These are phyloP conservation scores for Lactarius pseudohatsudake DNA, from an alignment of 768 basidiomycete species.

Conservation along the genomic window DNA sequence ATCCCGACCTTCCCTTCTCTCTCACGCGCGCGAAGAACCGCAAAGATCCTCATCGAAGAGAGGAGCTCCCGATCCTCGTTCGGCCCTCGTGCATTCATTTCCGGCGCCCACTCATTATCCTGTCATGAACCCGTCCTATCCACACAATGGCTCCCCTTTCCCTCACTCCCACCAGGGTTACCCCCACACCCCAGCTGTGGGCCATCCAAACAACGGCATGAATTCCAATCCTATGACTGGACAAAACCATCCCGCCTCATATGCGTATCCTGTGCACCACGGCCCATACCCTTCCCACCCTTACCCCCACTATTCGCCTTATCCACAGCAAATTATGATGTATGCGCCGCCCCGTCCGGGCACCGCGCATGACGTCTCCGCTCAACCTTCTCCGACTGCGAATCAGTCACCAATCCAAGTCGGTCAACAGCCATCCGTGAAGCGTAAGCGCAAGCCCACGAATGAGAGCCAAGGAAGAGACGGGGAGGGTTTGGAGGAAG, in stretches of 20 bases:
- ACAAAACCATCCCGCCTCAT: conserved; percentile 52
- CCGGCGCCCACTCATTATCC: conserved; percentile 44
- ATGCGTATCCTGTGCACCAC: conserved; percentile 37
- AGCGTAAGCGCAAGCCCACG: conserved; percentile 62
- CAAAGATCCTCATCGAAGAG: conserved; percentile 23
- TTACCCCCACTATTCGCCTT: conserved; percentile 48
- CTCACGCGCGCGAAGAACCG: conserved; percentile 37
- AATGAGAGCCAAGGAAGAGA: conserved; percentile 32
- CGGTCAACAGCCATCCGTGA: conserved; percentile 38
- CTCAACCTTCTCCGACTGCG: conserved; percentile 38
- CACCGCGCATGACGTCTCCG: conserved; percentile 37
- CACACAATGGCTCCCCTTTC: conserved; percentile 56
- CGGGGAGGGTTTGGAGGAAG: conserved; percentile 57
- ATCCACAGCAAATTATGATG: conserved; percentile 61
- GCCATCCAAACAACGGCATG: conserved; percentile 40
- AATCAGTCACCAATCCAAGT: conserved; percentile 30
- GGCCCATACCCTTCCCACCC: conserved; percentile 45
- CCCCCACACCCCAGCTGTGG: conserved; percentile 39
- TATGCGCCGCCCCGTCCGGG: conserved; percentile 50
- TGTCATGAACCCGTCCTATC: conserved; percentile 73
- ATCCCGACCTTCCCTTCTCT: conserved; percentile 32
- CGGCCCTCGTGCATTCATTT: conserved; percentile 51
- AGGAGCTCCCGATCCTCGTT: conserved; percentile 41
- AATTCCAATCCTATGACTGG: conserved; percentile 38
- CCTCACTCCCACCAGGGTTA: conserved; percentile 41